Evolutionary conservation across 257 asterid species (phyloP), one percentile per base, ranked within the genome.

Genomic region (Penstemon davidsonii): DNA sequence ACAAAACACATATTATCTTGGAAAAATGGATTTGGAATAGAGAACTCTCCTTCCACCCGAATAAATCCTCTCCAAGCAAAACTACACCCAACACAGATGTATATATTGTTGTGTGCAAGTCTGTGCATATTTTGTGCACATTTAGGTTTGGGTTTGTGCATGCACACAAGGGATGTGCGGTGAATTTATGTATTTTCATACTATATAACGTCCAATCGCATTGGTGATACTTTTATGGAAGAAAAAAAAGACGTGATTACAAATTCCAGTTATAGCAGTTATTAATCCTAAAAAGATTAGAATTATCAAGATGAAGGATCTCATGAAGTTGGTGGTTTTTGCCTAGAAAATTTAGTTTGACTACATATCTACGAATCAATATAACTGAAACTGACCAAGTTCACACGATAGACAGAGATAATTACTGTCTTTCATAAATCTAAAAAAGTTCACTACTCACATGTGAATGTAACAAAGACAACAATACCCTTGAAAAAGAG

Each of bases 71-170:
- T 42, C 37, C 54, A 49, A 10, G 54, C 38, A 6, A 54, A 38
- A 38, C 25, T 5, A 39, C 44, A 39, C 3, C 19, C 11, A 10
- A 39, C 13, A 57, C 8, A 57, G 47, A 12, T 7, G 49, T 39
- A 37, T 10, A 11, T 18, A 18, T 7, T 4, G 41, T 12, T 5
- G 67, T 41, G 39, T 18, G 5, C 0, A 3, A 4, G 36, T 7
- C 33, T 43, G 42, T 9, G 45, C 45, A 64, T 39, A 36, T 49
- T 5, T 13, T 65, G 49, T 3, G 56, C 9, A 38, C 39, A 5
- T 3, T 25, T 13, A n/a, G 13, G 4, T 7, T 59, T 38, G 46
- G 69, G 55, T 64, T 64, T 37, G 51, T 52, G 52, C 68, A 36
- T 60, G 61, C 70, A 53, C 6, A 33, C 11, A 18, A 37, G 12